Evolutionary conservation across 257 asterid genomes (phyloP).

Genomic region (Lavandula angustifolia): DNA sequence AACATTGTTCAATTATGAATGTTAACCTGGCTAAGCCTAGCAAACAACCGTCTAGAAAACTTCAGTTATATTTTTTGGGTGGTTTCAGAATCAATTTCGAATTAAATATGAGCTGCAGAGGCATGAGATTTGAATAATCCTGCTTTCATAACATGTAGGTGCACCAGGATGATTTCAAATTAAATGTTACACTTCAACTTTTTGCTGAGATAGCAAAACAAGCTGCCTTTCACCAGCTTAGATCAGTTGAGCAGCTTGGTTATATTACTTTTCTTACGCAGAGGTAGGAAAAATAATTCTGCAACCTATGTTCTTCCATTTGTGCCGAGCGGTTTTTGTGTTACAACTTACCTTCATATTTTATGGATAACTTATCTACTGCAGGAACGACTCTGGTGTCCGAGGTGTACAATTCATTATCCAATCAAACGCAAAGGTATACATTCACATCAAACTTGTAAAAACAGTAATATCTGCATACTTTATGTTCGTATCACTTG

Average conservation of each 20-base stretch:
- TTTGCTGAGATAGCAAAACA: conserved; percentile 91
- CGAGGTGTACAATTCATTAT: conserved; percentile 91
- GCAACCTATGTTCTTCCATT: conserved; percentile 11
- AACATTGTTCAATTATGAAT: conserved; percentile 1
- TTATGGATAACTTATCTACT: conserved; percentile 23
- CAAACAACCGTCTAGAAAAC: not conserved
- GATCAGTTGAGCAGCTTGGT: conserved; percentile 99
- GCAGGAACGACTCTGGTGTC: conserved; percentile 86
- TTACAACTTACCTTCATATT: not conserved
- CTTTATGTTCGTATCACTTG: not conserved
- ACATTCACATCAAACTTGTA: not conserved
- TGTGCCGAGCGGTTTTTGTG: conserved; percentile 15
- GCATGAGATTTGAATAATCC: conserved; percentile 20
- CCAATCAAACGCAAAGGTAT: conserved; percentile 90
- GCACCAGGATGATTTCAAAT: conserved; percentile 84
- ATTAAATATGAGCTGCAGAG: not conserved
- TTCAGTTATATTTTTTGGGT: not conserved
- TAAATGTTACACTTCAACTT: conserved; percentile 84
- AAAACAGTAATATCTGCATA: not conserved
- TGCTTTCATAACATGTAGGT: conserved; percentile 52
- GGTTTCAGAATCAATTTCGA: conserved; percentile 3
- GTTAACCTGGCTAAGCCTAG: conserved; percentile 5
- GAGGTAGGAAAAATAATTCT: conserved; percentile 48
- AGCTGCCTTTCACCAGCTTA: conserved; percentile 96
- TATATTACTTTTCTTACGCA: conserved; percentile 86